These are phyloP conservation scores for Lumnitzera racemosa DNA, from an alignment of 345 rosid species.

Conservation along the genomic window DNA sequence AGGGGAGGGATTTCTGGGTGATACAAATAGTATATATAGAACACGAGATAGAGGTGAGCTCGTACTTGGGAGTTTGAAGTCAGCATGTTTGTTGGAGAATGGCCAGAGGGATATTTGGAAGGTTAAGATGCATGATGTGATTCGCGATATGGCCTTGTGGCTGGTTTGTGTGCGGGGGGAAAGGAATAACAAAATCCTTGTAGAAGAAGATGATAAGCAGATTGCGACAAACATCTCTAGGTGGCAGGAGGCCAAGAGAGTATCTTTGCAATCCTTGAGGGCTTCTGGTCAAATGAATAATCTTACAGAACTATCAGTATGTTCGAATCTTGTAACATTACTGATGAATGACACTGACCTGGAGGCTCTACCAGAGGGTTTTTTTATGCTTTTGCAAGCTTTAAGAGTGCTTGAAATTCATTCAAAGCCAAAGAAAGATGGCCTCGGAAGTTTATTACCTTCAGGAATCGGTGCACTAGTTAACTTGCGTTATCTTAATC, in stretches of 20 bases:
- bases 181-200: constrained; percentile 9
- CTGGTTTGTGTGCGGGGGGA: constrained; percentile 8
- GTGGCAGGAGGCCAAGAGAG: constrained; percentile 12
- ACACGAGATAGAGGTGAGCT: constrained; percentile 14
- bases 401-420: constrained; percentile 23
- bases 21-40: neutral
- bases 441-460: constrained; percentile 11
- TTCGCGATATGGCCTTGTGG: constrained; percentile 39
- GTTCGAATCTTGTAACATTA: constrained; percentile 19
- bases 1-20: constrained; percentile 21
- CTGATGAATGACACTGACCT: constrained; percentile 9
- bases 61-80: constrained; percentile 18
- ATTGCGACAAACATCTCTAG: neutral
- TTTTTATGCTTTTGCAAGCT: constrained; percentile 17
- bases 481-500: constrained; percentile 13
- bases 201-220: constrained; percentile 3
- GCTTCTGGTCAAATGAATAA: constrained; percentile 6
- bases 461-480: constrained; percentile 9
- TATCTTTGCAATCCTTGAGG: constrained; percentile 17
- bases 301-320: constrained; percentile 11
- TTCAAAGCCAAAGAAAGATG: constrained; percentile 4
- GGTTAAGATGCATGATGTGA: constrained; percentile 37
- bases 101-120: neutral
- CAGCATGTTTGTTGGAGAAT: constrained; percentile 19
- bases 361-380: constrained; percentile 2